Percentiles rank a stretch among this genome's conserved stretches.
These are phyloP conservation scores for Ceratobasidium papillatum DNA, from an alignment of 1,284 basidiomycete genomes.

Conservation along the genomic window DNA sequence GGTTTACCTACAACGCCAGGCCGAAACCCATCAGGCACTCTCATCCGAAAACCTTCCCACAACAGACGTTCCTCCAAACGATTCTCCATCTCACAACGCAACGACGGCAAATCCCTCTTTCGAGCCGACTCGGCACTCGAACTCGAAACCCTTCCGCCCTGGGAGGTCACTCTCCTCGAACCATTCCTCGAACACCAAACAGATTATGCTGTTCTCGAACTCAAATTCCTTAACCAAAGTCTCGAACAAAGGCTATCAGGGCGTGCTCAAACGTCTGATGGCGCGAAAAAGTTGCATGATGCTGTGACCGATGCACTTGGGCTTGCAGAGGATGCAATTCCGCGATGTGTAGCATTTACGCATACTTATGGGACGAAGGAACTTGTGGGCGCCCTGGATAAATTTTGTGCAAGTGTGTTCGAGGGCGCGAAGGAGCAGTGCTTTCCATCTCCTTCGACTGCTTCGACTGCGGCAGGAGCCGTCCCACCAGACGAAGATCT, in stretches of 20 bases:
- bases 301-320: conserved; percentile 74
- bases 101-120: conserved; percentile 53
- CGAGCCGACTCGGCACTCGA: conserved; percentile 22
- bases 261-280: conserved; percentile 58
- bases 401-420: conserved; percentile 72
- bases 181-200: conserved; percentile 90
- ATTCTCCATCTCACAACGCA: conserved; percentile 45
- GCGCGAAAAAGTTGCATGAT: conserved; percentile 74
- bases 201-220: conserved; percentile 81
- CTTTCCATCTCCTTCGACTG: conserved; percentile 53
- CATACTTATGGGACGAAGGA: conserved; percentile 84
- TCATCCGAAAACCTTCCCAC: conserved; percentile 47
- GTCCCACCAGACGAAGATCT: conserved; percentile 59
- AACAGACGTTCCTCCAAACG: conserved; percentile 49
- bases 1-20: conserved; percentile 10
- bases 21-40: conserved; percentile 5
- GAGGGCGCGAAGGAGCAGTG: conserved; percentile 68
- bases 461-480: conserved; percentile 42
- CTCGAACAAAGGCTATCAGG: conserved; percentile 51
- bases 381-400: conserved; percentile 76
- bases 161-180: conserved; percentile 91
- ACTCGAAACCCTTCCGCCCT: conserved; percentile 54
- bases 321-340: conserved; percentile 80
- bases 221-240: conserved; percentile 67
- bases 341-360: conserved; percentile 79